A percentile compares a stretch with the other conserved stretches of the same genome.
Conservation (phyloP, 176 grass and related monocot species). For the Lolium rigidum region DNA sequence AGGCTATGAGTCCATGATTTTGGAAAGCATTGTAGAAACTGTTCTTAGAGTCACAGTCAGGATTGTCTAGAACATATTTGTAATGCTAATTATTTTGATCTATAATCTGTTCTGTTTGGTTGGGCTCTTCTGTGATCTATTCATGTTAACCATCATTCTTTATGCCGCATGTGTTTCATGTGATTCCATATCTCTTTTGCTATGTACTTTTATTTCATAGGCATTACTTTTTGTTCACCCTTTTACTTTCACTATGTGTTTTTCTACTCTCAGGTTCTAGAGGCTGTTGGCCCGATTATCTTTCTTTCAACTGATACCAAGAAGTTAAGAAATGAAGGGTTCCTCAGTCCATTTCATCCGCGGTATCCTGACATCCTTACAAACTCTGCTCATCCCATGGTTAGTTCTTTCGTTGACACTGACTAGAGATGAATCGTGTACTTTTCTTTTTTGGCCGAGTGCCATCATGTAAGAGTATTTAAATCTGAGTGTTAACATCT, state of each 20-base stretch:
- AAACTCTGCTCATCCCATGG: conserved; percentile 97
- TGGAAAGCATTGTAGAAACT: conserved; percentile 3
- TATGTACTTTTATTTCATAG: conserved; percentile 18
- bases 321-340: conserved; percentile 98
- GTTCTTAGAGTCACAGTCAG: conserved; percentile 10
- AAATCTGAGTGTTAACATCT: conserved; percentile 19
- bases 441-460: conserved; percentile 32
- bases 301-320: conserved; percentile 99
- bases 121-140: not conserved
- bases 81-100: conserved; percentile 24
- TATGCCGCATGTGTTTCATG: conserved; percentile 14
- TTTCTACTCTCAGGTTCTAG: conserved; percentile 74
- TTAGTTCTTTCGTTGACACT: conserved; percentile 52
- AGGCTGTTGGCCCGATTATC: conserved; percentile 95
- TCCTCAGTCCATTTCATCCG: conserved; percentile 97
- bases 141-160: conserved; percentile 14
- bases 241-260: conserved; percentile 34
- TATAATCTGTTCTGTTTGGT: not conserved
- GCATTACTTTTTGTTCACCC: conserved; percentile 22
- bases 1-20: not conserved
- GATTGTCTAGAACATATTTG: conserved; percentile 18
- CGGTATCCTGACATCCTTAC: conserved; percentile 99
- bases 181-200: not conserved
- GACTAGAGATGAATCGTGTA: conserved; percentile 20
- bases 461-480: conserved; percentile 27